phyloP scores from a whole-genome alignment of 208 protist species.

The Crithidia bombi region DNA sequence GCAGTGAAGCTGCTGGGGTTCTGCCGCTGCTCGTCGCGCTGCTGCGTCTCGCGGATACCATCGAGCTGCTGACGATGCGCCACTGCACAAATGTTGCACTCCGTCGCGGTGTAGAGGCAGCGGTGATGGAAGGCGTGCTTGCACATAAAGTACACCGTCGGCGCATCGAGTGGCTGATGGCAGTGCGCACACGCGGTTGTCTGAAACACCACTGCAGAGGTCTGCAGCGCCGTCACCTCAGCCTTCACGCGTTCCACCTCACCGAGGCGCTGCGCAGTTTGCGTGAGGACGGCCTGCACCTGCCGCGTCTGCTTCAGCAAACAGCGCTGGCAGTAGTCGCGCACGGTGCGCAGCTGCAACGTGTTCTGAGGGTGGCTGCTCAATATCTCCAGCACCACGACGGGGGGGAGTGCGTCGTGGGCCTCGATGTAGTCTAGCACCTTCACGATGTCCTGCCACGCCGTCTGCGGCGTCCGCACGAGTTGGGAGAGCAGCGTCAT shows the following conservation, averaged over 20 bases:
- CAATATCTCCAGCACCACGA: constrained; percentile 93
- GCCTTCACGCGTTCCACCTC: constrained; percentile 61
- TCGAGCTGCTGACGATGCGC: constrained; percentile 29
- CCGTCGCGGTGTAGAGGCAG: constrained; percentile 70
- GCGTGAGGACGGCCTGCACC: constrained; percentile 14
- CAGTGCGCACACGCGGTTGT: constrained; percentile 85
- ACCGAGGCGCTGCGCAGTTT: constrained; percentile 38
- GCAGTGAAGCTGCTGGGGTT: constrained; percentile 25
- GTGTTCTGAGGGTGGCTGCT: constrained; percentile 33
- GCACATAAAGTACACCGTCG: constrained; percentile 95
- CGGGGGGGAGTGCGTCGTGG: constrained; percentile 89
- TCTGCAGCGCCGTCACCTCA: constrained; percentile 76
- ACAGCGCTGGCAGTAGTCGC: constrained; percentile 82
- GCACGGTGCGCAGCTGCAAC: constrained; percentile 78
- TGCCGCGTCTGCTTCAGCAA: constrained; percentile 46
- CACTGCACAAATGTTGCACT: constrained; percentile 69
- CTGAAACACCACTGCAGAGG: constrained; percentile 88
- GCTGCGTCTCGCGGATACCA: constrained; percentile 28
- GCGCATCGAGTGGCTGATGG: constrained; percentile 87
- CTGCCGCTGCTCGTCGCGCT: constrained; percentile 23
- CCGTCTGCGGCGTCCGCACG: constrained; percentile 41
- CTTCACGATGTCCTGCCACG: constrained; percentile 47
- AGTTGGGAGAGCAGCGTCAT: constrained; percentile 91
- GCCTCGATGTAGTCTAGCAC: constrained; percentile 85
- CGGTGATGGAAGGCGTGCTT: constrained; percentile 93